These are phyloP conservation scores for Volvariella volvacea DNA, from an alignment of 1,284 basidiomycete species.

Conservation along the genomic window DNA sequence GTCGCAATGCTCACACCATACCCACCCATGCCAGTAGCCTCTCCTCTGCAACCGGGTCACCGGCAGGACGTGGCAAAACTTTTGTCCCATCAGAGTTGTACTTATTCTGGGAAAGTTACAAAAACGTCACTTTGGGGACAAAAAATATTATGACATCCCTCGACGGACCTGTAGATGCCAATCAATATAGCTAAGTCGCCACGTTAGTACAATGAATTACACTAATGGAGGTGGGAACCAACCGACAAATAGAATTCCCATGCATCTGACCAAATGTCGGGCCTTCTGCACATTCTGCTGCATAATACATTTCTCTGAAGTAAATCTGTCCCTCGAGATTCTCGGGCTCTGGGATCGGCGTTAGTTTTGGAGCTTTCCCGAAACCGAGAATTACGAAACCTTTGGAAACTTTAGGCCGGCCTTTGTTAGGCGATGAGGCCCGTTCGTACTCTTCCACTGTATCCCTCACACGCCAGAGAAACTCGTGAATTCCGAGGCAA, in stretches of 20 bases:
- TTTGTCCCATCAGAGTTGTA: slow-evolving; percentile 9
- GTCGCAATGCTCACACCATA: not conserved
- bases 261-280: slow-evolving; percentile 15
- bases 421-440: not conserved
- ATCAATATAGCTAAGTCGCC: slow-evolving; percentile 12
- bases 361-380: not conserved
- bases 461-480: slow-evolving; percentile 30
- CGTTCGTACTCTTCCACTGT: slow-evolving; percentile 14
- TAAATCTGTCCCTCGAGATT: slow-evolving; percentile 14
- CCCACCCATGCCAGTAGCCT: slow-evolving; percentile 10
- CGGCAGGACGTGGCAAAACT: slow-evolving; percentile 11
- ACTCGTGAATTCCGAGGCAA: slow-evolving; percentile 32
- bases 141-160: slow-evolving; percentile 9
- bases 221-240: slow-evolving; percentile 8
- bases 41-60: slow-evolving; percentile 12
- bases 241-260: slow-evolving; percentile 19
- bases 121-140: slow-evolving; percentile 4
- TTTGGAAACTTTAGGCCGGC: not conserved
- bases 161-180: slow-evolving; percentile 10
- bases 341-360: slow-evolving; percentile 8
- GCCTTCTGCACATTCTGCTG: slow-evolving; percentile 11
- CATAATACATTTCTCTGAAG: slow-evolving; percentile 14
- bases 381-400: not conserved
- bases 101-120: slow-evolving; percentile 11
- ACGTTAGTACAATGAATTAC: not conserved